Evolutionary conservation across 192 early-diverging fungal genomes (phyloP), one percentile per base, ranked within the genome.

Genomic region (Fimicolochytrium jonesii): DNA sequence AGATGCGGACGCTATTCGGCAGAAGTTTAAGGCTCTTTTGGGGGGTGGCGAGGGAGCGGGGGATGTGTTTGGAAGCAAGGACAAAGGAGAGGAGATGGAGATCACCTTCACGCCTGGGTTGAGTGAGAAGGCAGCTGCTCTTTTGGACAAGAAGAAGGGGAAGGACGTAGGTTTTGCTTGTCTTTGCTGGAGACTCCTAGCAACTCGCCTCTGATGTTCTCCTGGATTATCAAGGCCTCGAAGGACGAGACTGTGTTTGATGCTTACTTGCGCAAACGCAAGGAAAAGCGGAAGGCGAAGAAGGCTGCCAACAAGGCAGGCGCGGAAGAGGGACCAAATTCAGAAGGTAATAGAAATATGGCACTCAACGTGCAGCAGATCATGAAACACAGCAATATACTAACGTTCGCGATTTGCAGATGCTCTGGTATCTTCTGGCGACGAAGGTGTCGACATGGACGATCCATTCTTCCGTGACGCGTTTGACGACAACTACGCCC

Each of bases 21-120:
- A 20, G 18, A 77, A 78, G 59, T 81, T 74, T 63, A 55, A 55
- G 35, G 37, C 42, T 18, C 48, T 81, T 4, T 49, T 77, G 7
- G 74, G 61, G 13, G 59, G 47, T 15, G 69, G 59, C 31, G 74
- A 52, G 18, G 73, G 72, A 10, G 56, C 69, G 2, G 59, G 46
- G 15, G 68, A 75, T 33, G 66, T n/a, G 41, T 62, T 44, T 17
- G 60, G 44, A 9, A 61, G 48, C n/a, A 72, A 68, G 28, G 72
- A 84, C 30, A 88, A 90, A 23, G 86, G 88, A 83, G 88, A 53
- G 34, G 91, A 93, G 25, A 85, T 95, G 90, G 91, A 98, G 71
- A 95, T 98, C 54, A 94, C 94, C 11, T 98, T 98, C 64, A 81
- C 88, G 15, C 93, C 95, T 26, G 95, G 93, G 28, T 69, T 98